Conservation (phyloP, 768 basidiomycete species). For the Suillus hirtellus region DNA sequence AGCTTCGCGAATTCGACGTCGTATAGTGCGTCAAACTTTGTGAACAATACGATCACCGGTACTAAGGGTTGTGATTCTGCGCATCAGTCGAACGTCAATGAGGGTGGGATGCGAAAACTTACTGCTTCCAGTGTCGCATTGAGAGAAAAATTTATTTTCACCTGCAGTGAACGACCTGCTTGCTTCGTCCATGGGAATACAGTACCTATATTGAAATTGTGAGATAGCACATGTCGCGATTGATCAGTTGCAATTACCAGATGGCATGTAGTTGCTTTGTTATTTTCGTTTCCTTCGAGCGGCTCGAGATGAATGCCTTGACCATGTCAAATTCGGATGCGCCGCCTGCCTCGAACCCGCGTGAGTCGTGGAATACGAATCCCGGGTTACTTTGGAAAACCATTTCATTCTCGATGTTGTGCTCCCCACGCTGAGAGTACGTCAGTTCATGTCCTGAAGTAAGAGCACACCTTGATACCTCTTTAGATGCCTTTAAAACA, state of each 20-base stretch:
- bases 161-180: slow-evolving; percentile 24
- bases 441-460: not conserved
- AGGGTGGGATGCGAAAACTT: not conserved
- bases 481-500: not conserved
- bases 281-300: no score
- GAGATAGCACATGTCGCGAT: not conserved
- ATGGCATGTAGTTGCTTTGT: slow-evolving; percentile 39
- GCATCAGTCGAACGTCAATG: not conserved
- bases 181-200: slow-evolving; percentile 31
- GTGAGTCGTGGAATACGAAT: no score
- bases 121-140: slow-evolving; percentile 14
- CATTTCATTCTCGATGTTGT: no score
- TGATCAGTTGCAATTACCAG: slow-evolving; percentile 30
- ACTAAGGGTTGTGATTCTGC: not conserved
- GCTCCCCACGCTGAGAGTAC: no score
- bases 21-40: slow-evolving; percentile 37
- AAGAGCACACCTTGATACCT: not conserved
- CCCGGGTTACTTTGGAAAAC: no score
- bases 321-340: no score
- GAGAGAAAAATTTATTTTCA: not conserved
- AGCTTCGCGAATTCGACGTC: slow-evolving; percentile 20
- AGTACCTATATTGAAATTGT: slow-evolving; percentile 35
- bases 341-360: no score
- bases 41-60: slow-evolving; percentile 33
- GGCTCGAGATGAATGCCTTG: no score